Conservation (phyloP, 176 grass and related monocot genomes). For the Bromus sterilis region DNA sequence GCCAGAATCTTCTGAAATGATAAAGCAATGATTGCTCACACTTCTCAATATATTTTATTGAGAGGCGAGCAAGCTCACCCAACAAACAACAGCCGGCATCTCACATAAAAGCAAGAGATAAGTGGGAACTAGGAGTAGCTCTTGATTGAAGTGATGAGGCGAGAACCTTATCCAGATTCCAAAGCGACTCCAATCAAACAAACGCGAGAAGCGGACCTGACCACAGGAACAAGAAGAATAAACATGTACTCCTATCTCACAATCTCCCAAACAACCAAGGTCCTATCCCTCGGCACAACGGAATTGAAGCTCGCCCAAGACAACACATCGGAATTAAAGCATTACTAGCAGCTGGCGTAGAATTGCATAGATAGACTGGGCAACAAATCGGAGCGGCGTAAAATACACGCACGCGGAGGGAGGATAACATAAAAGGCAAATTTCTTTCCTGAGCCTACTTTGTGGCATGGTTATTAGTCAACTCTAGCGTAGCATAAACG, state of each 20-base stretch:
- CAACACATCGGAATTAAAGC: not conserved
- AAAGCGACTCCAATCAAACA: not conserved
- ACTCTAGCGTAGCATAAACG: conserved; percentile 8
- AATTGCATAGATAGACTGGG: not conserved
- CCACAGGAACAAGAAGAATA: not conserved
- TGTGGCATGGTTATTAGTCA: not conserved
- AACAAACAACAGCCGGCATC: conserved; percentile 11
- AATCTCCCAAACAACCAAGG: too few relatives aligned
- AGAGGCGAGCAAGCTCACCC: not conserved
- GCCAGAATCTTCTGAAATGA: not conserved
- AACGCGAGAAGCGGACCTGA: not conserved
- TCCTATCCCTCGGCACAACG: not conserved
- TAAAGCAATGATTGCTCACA: not conserved
- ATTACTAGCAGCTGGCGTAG: not conserved
- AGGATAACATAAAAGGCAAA: not conserved
- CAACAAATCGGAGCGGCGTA: not conserved
- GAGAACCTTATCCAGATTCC: conserved; percentile 8
- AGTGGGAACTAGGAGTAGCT: not conserved
- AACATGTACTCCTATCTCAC: too few relatives aligned
- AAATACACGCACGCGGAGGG: not conserved
- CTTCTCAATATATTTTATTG: conserved; percentile 11
- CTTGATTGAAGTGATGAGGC: not conserved
- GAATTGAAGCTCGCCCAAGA: not conserved
- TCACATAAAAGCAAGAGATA: not conserved
- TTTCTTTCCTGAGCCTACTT: not conserved